A percentile compares a stretch with the other conserved stretches of the same genome.
phyloP scores from a whole-genome alignment of 805 yeast species.

The Saccharomycopsis synnaedendra region DNA sequence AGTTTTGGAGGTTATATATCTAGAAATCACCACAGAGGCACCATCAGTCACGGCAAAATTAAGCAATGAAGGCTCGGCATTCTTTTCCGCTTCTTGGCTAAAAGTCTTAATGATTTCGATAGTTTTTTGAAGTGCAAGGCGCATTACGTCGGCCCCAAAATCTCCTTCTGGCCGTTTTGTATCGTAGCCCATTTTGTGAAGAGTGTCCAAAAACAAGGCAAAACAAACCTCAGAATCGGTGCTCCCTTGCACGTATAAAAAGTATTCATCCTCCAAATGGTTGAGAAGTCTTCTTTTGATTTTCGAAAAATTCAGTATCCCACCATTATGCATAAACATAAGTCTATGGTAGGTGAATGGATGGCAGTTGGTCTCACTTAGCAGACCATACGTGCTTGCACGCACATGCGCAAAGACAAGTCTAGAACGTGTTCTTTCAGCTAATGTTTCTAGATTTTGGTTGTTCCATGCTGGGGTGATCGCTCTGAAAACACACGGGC shows the following conservation, averaged over 20 bases:
- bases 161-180: constrained; percentile 37
- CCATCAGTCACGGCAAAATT: constrained; percentile 97
- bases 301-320: constrained; percentile 56
- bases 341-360: constrained; percentile 82
- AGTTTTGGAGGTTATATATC: constrained; percentile 79
- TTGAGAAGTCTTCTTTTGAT: constrained; percentile 66
- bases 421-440: constrained; percentile 76
- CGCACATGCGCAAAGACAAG: constrained; percentile 92
- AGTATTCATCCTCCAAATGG: constrained; percentile 71
- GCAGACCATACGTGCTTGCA: constrained; percentile 90
- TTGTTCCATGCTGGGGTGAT: constrained; percentile 99
- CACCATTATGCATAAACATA: constrained; percentile 98
- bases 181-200: constrained; percentile 65
- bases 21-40: constrained; percentile 66
- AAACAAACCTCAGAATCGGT: constrained; percentile 95
- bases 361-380: constrained; percentile 93
- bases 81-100: constrained; percentile 41
- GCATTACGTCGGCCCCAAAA: constrained; percentile 43
- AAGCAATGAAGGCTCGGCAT: constrained; percentile 66
- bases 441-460: constrained; percentile 72
- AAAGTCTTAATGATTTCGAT: constrained; percentile 69
- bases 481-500: constrained; percentile 90
- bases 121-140: constrained; percentile 62
- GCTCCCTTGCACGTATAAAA: constrained; percentile 76
- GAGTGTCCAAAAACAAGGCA: constrained; percentile 73